Conservation (phyloP, 2,329 filamentous ascomycete species). For the Trichoderma oligosporum region DNA sequence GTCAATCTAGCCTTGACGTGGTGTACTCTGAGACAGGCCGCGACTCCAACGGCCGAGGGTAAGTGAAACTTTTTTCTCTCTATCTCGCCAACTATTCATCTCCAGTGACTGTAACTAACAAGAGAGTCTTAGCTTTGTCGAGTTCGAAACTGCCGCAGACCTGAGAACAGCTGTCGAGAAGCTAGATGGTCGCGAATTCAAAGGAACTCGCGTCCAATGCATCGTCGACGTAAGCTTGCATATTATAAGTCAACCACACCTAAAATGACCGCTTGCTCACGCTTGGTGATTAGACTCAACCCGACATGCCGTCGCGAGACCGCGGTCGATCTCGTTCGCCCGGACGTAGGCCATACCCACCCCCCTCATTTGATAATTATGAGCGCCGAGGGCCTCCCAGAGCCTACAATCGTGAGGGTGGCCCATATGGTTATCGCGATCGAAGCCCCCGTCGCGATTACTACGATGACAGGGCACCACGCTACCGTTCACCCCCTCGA, state of each 20-base stretch:
- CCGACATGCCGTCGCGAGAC: slow-evolving; percentile 67
- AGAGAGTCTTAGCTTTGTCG: slow-evolving; percentile 69
- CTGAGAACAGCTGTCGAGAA: slow-evolving; percentile 90
- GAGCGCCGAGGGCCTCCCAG: slow-evolving; percentile 75
- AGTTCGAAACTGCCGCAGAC: slow-evolving; percentile 91
- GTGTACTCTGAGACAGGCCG: slow-evolving; percentile 96
- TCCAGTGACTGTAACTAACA: slow-evolving; percentile 20
- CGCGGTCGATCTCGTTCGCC: slow-evolving; percentile 77
- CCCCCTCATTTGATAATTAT: slow-evolving; percentile 70
- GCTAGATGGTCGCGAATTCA: slow-evolving; percentile 89
- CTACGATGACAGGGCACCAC: slow-evolving; percentile 76
- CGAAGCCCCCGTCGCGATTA: slow-evolving; percentile 82
- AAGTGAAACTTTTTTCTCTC: no score
- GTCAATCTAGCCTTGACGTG: slow-evolving; percentile 92
- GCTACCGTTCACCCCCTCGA: slow-evolving; percentile 76
- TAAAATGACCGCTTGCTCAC: not conserved
- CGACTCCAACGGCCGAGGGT: slow-evolving; percentile 91
- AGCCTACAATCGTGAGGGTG: slow-evolving; percentile 69
- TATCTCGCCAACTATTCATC: not conserved
- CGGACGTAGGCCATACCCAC: slow-evolving; percentile 58
- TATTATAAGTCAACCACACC: no score
- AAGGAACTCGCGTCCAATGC: slow-evolving; percentile 81
- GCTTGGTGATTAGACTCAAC: slow-evolving; percentile 61
- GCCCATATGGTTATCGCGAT: slow-evolving; percentile 75
- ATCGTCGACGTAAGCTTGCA: slow-evolving; percentile 70